These are phyloP conservation scores for Ilex aquifolium DNA, from an alignment of 257 asterid species.

Conservation along the genomic window DNA sequence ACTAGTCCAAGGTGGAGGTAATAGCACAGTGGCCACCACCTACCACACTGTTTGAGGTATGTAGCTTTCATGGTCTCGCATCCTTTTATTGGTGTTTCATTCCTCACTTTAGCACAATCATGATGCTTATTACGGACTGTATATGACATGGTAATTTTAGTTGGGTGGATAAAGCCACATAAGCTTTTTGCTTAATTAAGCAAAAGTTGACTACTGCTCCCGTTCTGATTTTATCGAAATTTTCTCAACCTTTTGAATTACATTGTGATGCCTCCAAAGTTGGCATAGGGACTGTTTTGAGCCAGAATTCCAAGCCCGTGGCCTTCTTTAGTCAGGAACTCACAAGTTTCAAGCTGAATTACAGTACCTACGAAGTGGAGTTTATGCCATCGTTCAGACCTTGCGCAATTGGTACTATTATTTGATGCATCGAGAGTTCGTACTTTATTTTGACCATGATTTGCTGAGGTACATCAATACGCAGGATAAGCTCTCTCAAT, in stretches of 20 bases:
- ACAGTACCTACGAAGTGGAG: not conserved
- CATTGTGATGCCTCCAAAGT: too few relatives aligned
- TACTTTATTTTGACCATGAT: not conserved
- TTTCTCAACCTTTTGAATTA: too few relatives aligned
- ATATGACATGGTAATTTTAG: not conserved
- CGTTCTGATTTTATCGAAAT: too few relatives aligned
- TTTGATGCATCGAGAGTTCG: not conserved
- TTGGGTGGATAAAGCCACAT: not conserved
- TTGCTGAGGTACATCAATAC: not conserved
- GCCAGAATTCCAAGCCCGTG: not conserved
- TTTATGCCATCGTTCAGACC: not conserved
- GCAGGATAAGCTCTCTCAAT: not conserved
- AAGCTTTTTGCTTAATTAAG: too few relatives aligned
- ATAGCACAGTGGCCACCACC: too few relatives aligned
- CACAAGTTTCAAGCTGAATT: not conserved
- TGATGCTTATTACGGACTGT: not conserved
- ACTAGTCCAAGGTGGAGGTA: too few relatives aligned
- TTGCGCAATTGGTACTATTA: not conserved
- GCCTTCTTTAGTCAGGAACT: not conserved
- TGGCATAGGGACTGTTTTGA: too few relatives aligned
- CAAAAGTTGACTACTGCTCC: too few relatives aligned
- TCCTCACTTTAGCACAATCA: not conserved
- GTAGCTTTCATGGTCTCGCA: not conserved
- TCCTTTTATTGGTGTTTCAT: not conserved
- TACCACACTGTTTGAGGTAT: not conserved